Evolutionary conservation across 2,329 filamentous ascomycete species (phyloP), one percentile per base, ranked within the genome.

Genomic region (Talaromyces islandicus): DNA sequence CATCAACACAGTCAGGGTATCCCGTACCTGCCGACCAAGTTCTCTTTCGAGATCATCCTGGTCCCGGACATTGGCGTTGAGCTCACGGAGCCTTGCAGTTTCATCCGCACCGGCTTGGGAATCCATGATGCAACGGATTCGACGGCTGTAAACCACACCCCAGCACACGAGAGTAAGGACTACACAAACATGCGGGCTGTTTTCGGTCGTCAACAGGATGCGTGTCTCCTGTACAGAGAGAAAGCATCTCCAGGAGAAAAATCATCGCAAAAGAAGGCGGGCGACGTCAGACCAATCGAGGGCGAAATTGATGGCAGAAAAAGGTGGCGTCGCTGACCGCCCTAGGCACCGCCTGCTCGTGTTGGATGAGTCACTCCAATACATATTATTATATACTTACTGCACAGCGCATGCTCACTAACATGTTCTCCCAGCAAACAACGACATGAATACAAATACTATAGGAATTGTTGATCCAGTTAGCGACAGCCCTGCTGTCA

Each of bases 31-130:
- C 51, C 81, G 80, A 29, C 84, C 83, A 64, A 97, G 95, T 69
- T 96, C 92, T 63, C 91, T 84, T 74, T 97, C 93, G 21, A 97
- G 78, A 61, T 97, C 92, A 77, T 92, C 88, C 73, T 97, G 93
- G 68, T 96, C 87, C 60, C 91, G 86, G 24, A 94, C 85, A 60
- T 87, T 82, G 56, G 86, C 83, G 4, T 88, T 86, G 46, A 92
- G 77, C 50, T 83, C 83, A 60, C 81, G 79, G 29, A 92, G 77
- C 21, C 81, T 80, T 48, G 83, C 82, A 68, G 90, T 87, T 63
- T 85, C 84, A 60, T 82, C 63, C 41, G 51, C 35, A 32, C 50
- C 30, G 4, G 27, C 10, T n/a, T 30, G 38, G 19, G 51, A 19
- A 2, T 57, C 50, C 50, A 41, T 21, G 32, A 29, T 38, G 43